Conservation (phyloP, 2,329 filamentous ascomycete genomes). For the Trichoderma sp. region DNA sequence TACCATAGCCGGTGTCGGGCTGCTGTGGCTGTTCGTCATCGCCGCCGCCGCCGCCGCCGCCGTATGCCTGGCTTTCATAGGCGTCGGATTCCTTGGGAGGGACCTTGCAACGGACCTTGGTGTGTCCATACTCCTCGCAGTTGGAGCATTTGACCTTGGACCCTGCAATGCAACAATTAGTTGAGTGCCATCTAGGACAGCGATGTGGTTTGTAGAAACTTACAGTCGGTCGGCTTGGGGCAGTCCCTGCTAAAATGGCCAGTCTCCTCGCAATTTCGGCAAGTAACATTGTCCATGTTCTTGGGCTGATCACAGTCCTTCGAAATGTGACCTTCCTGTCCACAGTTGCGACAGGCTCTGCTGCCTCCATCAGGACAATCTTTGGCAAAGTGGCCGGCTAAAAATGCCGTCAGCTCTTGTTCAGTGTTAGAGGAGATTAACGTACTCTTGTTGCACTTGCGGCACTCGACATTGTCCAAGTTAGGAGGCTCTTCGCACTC, state of each 20-base stretch:
- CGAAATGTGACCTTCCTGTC: conserved; percentile 60
- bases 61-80: background rate
- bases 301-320: conserved; percentile 54
- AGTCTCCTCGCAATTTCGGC: conserved; percentile 61
- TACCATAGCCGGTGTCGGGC: background rate
- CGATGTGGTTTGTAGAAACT: conserved; percentile 27
- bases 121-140: conserved; percentile 45
- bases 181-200: background rate
- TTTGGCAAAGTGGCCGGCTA: conserved; percentile 62
- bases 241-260: conserved; percentile 67
- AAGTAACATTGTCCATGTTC: conserved; percentile 53
- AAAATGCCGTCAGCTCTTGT: conserved; percentile 24
- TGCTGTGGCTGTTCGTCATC: background rate
- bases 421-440: conserved; percentile 17
- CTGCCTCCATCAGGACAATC: conserved; percentile 66
- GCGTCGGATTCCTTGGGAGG: conserved; percentile 30
- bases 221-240: conserved; percentile 54
- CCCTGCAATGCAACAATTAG: conserved; percentile 38
- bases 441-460: conserved; percentile 64
- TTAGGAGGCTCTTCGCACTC: conserved; percentile 64
- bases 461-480: conserved; percentile 64
- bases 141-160: conserved; percentile 46
- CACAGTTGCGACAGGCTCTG: conserved; percentile 63
- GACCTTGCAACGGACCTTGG: conserved; percentile 45
- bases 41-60: background rate